phyloP scores from a whole-genome alignment of 345 rosid species.

The Clausena lansium region DNA sequence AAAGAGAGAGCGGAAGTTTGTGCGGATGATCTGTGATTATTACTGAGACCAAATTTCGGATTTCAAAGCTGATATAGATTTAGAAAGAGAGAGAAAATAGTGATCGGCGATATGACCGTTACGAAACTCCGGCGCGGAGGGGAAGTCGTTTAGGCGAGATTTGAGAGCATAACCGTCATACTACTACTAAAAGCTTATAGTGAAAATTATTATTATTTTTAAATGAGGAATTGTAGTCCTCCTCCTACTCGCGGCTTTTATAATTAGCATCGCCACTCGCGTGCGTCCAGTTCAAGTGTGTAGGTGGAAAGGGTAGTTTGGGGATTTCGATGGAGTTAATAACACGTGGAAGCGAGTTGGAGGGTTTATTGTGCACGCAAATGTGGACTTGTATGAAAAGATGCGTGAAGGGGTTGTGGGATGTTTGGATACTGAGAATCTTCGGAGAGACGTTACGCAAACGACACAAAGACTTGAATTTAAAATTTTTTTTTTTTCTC shows the following conservation, averaged over 20 bases:
- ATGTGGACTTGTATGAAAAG: background rate
- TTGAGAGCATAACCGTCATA: conserved; percentile 56
- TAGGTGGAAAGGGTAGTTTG: conserved; percentile 6
- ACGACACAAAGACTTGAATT: conserved; percentile 17
- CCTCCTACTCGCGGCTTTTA: conserved; percentile 29
- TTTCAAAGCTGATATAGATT: background rate
- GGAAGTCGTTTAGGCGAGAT: conserved; percentile 36
- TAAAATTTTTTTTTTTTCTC: conserved; percentile 1
- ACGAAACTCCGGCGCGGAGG: conserved; percentile 33
- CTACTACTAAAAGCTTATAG: background rate
- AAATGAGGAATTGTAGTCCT: background rate
- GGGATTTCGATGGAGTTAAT: background rate
- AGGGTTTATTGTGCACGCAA: background rate
- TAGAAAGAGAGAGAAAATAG: background rate
- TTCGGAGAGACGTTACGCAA: conserved; percentile 59
- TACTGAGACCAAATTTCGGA: background rate
- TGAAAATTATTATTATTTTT: background rate
- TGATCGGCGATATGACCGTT: conserved; percentile 46
- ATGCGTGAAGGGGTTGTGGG: background rate
- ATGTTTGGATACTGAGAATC: conserved; percentile 29
- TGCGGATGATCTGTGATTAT: background rate
- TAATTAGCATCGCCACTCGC: conserved; percentile 16
- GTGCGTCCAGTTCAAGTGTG: conserved; percentile 6
- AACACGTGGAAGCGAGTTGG: conserved; percentile 26
- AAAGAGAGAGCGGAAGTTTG: background rate